Percentiles rank a stretch among this genome's conserved stretches.
Evolutionary conservation across 2,329 filamentous ascomycete genomes (phyloP).

Genomic region (Fonsecaea multimorphosa): DNA sequence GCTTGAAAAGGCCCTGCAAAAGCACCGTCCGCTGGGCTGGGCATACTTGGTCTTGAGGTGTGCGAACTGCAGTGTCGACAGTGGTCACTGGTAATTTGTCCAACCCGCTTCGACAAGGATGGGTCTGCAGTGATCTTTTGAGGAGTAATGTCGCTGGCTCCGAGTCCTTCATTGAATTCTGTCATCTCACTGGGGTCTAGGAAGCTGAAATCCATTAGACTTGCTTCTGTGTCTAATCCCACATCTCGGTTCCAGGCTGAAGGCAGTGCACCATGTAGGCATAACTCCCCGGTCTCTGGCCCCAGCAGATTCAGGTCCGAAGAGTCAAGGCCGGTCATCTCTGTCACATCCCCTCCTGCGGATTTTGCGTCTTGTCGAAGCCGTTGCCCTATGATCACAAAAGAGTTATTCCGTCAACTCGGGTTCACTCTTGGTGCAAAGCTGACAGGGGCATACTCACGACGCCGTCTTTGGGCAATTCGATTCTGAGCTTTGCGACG

Average conservation of each 20-base stretch:
- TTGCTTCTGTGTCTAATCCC: no score
- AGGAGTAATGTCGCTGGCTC: no score
- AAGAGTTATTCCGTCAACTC: not conserved
- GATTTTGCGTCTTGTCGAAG: constrained; percentile 5
- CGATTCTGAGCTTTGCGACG: constrained; percentile 11
- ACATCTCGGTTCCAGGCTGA: not conserved
- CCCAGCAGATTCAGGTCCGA: not conserved
- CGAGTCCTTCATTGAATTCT: no score
- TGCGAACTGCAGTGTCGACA: no score
- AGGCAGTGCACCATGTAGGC: not conserved
- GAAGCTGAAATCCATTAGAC: no score
- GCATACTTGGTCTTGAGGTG: no score
- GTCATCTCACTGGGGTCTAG: no score
- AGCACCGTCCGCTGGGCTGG: no score
- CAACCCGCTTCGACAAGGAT: no score
- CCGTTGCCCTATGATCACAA: constrained; percentile 1
- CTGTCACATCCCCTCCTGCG: not conserved
- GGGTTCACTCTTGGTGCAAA: not conserved
- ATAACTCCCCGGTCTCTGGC: not conserved
- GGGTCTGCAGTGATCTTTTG: no score
- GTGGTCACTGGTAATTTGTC: no score
- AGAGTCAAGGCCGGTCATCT: not conserved
- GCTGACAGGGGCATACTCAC: not conserved
- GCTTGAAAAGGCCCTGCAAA: no score
- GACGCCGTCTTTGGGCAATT: constrained; percentile 3